Base-by-base conservation (phyloP, 2,329 filamentous ascomycete genomes). In the Alternaria tenuissima region DNA sequence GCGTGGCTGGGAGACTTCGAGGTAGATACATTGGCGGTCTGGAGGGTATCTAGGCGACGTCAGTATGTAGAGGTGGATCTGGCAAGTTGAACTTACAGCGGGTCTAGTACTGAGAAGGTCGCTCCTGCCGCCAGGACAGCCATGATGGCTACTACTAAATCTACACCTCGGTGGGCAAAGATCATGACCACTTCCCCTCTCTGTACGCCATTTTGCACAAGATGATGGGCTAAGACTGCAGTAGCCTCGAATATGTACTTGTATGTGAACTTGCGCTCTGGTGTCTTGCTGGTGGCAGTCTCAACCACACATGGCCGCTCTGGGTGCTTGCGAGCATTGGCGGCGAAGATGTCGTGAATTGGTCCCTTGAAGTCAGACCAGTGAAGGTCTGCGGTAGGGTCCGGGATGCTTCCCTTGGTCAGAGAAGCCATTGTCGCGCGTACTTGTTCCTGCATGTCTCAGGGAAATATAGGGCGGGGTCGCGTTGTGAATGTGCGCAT, bases 101-200 rank as follows among this genome's bases (percentile, higher is more conserved):
- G 94, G 75, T 97, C 93, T 20, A 97, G 87, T 42, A 89, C 85
- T 55, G 84, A 86, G 76, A 87, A 85, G 36, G 85, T 86, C 8
- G 85, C 87, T 57, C 87, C 87, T 38, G 86, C 85, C 61, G 84
- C 85, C 51, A 86, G 74, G 4, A 82, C 81, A 61, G 93, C 94
- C 92, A 97, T 96, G 55, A 93, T 89, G 36, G 90, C 88, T 7
- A 91, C 87, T 0, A 91, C 89, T 41, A 92, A 80, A 69, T 92
- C 92, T 34, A 97, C 93, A 57, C 88, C 88, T 59, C 94, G 88
- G 79, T 97, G 87, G 57, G 92, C 92, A 75, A 89, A 97, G 64
- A 95, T 91, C 92, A 97, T 96, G 71, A 97, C 93, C 3, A 97
- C 93, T 74, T 98, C 93, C 8, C 93, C 93, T 67, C 88, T 84